A percentile compares a stretch with the other conserved stretches of the same genome.
Conservation (phyloP, 306 rosid species). For the Trifolium subterraneum region DNA sequence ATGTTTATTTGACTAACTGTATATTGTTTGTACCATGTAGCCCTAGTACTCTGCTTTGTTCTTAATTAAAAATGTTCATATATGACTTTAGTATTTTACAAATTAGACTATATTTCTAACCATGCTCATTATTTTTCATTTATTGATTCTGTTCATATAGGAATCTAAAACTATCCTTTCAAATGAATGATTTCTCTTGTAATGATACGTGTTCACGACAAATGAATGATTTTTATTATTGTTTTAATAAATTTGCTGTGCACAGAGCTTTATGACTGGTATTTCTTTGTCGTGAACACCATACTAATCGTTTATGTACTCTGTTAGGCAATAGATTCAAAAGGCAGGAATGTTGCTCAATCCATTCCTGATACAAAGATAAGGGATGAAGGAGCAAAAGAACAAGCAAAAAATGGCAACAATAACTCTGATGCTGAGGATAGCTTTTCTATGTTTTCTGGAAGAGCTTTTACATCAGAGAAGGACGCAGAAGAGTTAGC, state of each 20-base stretch:
- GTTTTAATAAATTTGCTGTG: conserved; percentile 10
- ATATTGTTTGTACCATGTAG: conserved; percentile 15
- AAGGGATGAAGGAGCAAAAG: conserved; percentile 67
- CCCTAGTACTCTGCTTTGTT: neutral
- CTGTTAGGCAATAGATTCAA: conserved; percentile 58
- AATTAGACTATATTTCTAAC: conserved; percentile 9
- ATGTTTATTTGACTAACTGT: neutral
- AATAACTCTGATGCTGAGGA: conserved; percentile 53
- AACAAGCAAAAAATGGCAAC: conserved; percentile 53
- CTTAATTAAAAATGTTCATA: neutral
- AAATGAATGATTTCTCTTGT: neutral
- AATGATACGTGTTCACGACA: too few species aligned
- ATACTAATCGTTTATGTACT: conserved; percentile 33
- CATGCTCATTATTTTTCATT: neutral
- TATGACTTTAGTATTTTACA: conserved; percentile 8
- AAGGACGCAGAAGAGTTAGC: conserved; percentile 75
- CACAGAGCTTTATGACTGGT: conserved; percentile 2
- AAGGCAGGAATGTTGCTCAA: conserved; percentile 66
- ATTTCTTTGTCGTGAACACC: conserved; percentile 32
- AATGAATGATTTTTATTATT: neutral
- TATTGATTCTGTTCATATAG: conserved; percentile 18
- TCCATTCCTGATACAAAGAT: conserved; percentile 70
- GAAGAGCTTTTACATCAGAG: conserved; percentile 63
- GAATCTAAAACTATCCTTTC: conserved; percentile 19
- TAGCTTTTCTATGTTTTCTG: conserved; percentile 59